A percentile compares a stretch with the other conserved stretches of the same genome.
Conservation (phyloP, 2,329 filamentous ascomycete genomes). For the Nannizziopsis arthrosporioides region DNA sequence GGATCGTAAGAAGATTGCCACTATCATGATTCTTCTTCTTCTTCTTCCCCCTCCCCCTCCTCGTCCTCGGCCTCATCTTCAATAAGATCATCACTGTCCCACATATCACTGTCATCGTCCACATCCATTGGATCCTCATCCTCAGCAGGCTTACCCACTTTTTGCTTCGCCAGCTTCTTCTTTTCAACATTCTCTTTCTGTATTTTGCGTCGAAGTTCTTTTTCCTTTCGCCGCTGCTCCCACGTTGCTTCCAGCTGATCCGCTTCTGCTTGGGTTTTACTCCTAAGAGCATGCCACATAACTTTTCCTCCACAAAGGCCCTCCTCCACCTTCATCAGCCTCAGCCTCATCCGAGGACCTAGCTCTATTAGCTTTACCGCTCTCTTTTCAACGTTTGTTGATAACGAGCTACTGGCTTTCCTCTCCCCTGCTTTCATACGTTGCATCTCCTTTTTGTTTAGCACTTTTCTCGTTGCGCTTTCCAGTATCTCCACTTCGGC, state of each 20-base stretch:
- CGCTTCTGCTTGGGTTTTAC: conserved; percentile 69
- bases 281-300: conserved; percentile 95
- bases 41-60: conserved; percentile 31
- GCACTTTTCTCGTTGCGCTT: conserved; percentile 43
- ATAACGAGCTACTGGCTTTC: conserved; percentile 35
- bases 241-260: conserved; percentile 70
- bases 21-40: too few relatives aligned
- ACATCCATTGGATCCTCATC: conserved; percentile 36
- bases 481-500: conserved; percentile 79
- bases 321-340: conserved; percentile 92
- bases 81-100: conserved; percentile 42
- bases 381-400: conserved; percentile 59
- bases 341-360: conserved; percentile 76
- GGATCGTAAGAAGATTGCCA: too few relatives aligned
- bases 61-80: conserved; percentile 37
- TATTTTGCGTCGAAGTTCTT: conserved; percentile 65
- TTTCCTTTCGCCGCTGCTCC: conserved; percentile 65
- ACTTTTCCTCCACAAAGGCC: conserved; percentile 79
- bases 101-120: conserved; percentile 42
- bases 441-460: conserved; percentile 40
- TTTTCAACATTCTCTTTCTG: conserved; percentile 85
- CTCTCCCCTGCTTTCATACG: conserved; percentile 35
- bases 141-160: conserved; percentile 34
- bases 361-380: conserved; percentile 88
- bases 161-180: conserved; percentile 58